Evolutionary conservation across 116 monocot genomes (phyloP), one percentile per base, ranked within the genome.

Genomic region (Posidonia oceanica): DNA sequence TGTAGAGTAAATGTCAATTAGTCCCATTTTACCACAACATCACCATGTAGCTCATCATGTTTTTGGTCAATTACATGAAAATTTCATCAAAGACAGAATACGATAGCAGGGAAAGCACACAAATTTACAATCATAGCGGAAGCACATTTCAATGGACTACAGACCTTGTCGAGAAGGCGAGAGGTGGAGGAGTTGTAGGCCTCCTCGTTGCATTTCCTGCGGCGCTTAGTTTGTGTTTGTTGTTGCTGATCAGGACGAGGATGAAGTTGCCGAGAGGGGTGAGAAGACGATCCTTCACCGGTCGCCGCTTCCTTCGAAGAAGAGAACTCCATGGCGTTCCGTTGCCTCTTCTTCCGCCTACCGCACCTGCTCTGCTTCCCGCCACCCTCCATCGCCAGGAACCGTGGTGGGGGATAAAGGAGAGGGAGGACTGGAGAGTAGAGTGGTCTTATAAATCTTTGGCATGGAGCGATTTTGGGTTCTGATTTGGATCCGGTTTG

Each of bases 161-260:
- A 16, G 29, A 64, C 63, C 63, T 64, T 64, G 63, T 64, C 63
- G 12, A 64, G 23, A 64, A 64, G 63, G 36, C 63, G 63, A 1
- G 63, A 64, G 36, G 63, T 36, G 63, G 63, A 36, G 36, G 63
- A 36, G 8, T 64, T 39, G 2, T 14, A 7, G 8, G 36, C 4
- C 36, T 36, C 4, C 36, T 36, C 63, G 36, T 64, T 21, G 36
- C 20, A 37, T 36, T 37, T 64, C 39, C 29, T 37, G 14, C 36
- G 63, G 37, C 63, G 63, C 63, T 64, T 64, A 4, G 63, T 29
- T 6, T 36, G 36, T 15, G 36, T 0, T 36, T 21, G 63, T 21
- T 64, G 63, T 64, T 64, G 63, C 63, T 37, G 63, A 16, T 37
- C 16, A 6, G 58, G 58, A 18, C 21, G 58, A 21, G 21, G 20